Base-by-base conservation (phyloP, 306 rosid genomes). In the Cicer yamashitae region DNA sequence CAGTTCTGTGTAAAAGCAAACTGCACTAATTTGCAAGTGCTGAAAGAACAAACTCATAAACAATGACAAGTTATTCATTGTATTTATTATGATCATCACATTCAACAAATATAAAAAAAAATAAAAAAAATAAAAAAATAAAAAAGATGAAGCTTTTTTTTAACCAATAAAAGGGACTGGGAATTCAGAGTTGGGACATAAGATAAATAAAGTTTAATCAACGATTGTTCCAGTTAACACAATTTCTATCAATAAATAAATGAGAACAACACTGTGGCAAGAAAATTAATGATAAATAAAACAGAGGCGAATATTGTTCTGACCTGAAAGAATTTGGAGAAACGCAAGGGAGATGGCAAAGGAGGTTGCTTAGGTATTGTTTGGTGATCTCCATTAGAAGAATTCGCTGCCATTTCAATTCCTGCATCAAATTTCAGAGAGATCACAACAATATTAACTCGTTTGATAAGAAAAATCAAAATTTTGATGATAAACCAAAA, bases 271-370 rank as follows among this genome's bases (percentile, higher is more conserved):
- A 79, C 68, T 51, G 70, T 25, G 54, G 7, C 62, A 61, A 39
- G 8, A 69, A 70, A 61, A 76, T 46, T 11, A 10, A 8, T 1
- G 40, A 40, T 10, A 30, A 34, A 7, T 8, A 11, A 10, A 39
- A 4, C 1, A 10, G 3, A 57, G 37, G 4, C 8, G 6, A 40
- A 2, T 50, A 57, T 4, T 53, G 4, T 56, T 59, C 51, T 56
- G 37, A 93, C 98, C 96, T 91, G 96, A 70, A 71, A 89, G 88
- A 89, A 93, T 69, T 93, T 93, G 77, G 98, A 89, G 71, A 84
- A 88, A 53, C 98, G 94, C 88, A 91, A 44, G 37, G 97, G 97
- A 71, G 98, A 93, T 53, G 98, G 98, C 82, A 61, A 14, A 17
- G 96, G 97, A 52, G 98, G 97, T 69, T 81, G 79, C 83, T 91